A percentile compares a stretch with the other conserved stretches of the same genome.
These are phyloP conservation scores for Pyrenophora tritici-repentis DNA, from an alignment of 2,329 filamentous ascomycete species.

Conservation along the genomic window DNA sequence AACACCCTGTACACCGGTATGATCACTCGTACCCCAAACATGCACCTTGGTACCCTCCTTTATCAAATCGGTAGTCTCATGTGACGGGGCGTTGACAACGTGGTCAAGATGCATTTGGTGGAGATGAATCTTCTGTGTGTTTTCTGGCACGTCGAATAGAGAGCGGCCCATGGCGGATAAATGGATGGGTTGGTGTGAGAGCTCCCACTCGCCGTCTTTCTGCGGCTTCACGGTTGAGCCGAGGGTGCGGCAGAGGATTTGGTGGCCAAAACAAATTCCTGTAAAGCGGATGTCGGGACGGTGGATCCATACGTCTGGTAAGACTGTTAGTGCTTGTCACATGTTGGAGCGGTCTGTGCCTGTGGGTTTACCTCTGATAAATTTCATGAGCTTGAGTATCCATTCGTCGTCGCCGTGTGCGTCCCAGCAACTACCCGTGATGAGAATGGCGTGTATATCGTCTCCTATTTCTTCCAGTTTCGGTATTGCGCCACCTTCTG, in stretches of 20 bases:
- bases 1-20: constrained; percentile 53
- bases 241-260: constrained; percentile 52
- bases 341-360: not conserved
- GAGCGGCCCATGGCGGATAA: constrained; percentile 49
- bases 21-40: constrained; percentile 55
- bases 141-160: constrained; percentile 45
- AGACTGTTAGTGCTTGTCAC: constrained; percentile 3
- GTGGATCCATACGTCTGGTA: constrained; percentile 55
- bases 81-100: constrained; percentile 44
- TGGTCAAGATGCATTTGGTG: constrained; percentile 58
- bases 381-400: constrained; percentile 50
- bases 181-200: constrained; percentile 51
- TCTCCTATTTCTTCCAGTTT: constrained; percentile 54
- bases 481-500: constrained; percentile 49
- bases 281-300: constrained; percentile 58
- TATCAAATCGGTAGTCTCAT: constrained; percentile 26
- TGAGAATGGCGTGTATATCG: constrained; percentile 51
- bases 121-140: constrained; percentile 44
- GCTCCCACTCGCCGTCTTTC: constrained; percentile 52
- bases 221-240: constrained; percentile 48
- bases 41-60: constrained; percentile 51
- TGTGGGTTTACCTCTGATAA: constrained; percentile 51
- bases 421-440: constrained; percentile 56
- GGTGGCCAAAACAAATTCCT: constrained; percentile 57
- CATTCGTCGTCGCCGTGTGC: constrained; percentile 53